Evolutionary conservation across 805 yeast species (phyloP), one percentile per base, ranked within the genome.

Genomic region (Teunomyces stri): DNA sequence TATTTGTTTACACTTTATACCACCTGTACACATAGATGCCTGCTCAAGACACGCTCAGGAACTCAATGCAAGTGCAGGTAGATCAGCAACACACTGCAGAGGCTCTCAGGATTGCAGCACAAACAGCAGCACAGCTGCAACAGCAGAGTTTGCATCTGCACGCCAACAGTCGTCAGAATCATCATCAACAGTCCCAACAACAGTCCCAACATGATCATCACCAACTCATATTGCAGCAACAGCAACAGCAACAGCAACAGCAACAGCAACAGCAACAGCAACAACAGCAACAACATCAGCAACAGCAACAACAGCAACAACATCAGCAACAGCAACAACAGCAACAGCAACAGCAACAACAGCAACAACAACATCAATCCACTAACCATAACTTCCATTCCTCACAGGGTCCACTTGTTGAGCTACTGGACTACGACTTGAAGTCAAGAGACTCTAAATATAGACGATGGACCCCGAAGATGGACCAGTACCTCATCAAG

Each of bases 391-490:
- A 43, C 16, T 27, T 41, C 29, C 48, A 46, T 21, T 39, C 38
- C 30, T 35, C 46, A 27, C 52, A 40, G 43, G 31, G 47, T 38
- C 51, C 50, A 9, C 34, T 48, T 30, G 49, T 57, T 25, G 62
- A 57, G 12, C 54, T 68, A 15, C 53, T 60, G 15, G 63, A 62
- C 18, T 64, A 58, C 46, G 72, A 68, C 45, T 51, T 65, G 47
- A 68, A 68, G 48, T 61, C 67, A 6, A 59, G 57, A 38, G 71
- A 65, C 39, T 62, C 74, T 12, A 69, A 69, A 49, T 69, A 69
- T 50, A 59, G 65, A 44, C 41, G 74, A 48, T 69, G 74, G 74
- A 59, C 70, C 0, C 69, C 73, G 1, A 60, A 56, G 30, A 69
- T 68, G 73, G 74, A 69, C 46, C 69, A 61, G 47, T 63, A 48